Percentiles rank a stretch among this genome's conserved stretches.
These are phyloP conservation scores for Solioccasus polychromus DNA, from an alignment of 768 basidiomycete species.

Conservation along the genomic window DNA sequence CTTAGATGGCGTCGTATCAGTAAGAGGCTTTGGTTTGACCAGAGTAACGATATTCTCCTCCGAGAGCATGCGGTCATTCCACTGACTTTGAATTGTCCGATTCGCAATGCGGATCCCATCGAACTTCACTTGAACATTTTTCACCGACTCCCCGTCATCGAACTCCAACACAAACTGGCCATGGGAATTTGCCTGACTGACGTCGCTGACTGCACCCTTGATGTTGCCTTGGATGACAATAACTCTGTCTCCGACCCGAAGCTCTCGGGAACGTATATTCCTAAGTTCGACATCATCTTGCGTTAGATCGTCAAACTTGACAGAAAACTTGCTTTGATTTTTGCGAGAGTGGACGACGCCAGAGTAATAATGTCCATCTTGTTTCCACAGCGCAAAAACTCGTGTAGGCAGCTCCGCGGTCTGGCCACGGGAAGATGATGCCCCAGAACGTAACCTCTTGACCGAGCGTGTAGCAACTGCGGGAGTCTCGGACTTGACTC, in stretches of 20 bases:
- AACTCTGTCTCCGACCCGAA: slow-evolving; percentile 58
- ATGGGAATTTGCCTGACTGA: slow-evolving; percentile 29
- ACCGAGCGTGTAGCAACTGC: slow-evolving; percentile 33
- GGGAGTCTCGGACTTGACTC: slow-evolving; percentile 27
- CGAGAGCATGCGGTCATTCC: slow-evolving; percentile 51
- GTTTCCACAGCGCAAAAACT: slow-evolving; percentile 70
- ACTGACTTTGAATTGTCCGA: slow-evolving; percentile 47
- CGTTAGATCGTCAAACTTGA: slow-evolving; percentile 69
- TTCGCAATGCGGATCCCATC: slow-evolving; percentile 47
- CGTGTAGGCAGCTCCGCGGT: slow-evolving; percentile 40
- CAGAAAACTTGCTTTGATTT: slow-evolving; percentile 35
- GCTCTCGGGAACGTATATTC: slow-evolving; percentile 51
- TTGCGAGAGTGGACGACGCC: slow-evolving; percentile 48
- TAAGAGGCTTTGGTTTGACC: slow-evolving; percentile 34
- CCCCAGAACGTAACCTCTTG: slow-evolving; percentile 41
- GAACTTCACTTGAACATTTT: slow-evolving; percentile 29
- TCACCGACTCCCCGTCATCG: slow-evolving; percentile 35
- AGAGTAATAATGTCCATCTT: slow-evolving; percentile 57
- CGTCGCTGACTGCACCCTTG: slow-evolving; percentile 31
- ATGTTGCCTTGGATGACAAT: slow-evolving; percentile 32
- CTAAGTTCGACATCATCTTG: slow-evolving; percentile 45
- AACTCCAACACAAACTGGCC: slow-evolving; percentile 36
- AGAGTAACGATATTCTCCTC: slow-evolving; percentile 42
- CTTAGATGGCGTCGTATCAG: slow-evolving; percentile 49
- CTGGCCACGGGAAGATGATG: slow-evolving; percentile 21